Evolutionary conservation across 225 moss, liverwort and hornwort genomes (phyloP).

Genomic region (Pleurozium schreberi): DNA sequence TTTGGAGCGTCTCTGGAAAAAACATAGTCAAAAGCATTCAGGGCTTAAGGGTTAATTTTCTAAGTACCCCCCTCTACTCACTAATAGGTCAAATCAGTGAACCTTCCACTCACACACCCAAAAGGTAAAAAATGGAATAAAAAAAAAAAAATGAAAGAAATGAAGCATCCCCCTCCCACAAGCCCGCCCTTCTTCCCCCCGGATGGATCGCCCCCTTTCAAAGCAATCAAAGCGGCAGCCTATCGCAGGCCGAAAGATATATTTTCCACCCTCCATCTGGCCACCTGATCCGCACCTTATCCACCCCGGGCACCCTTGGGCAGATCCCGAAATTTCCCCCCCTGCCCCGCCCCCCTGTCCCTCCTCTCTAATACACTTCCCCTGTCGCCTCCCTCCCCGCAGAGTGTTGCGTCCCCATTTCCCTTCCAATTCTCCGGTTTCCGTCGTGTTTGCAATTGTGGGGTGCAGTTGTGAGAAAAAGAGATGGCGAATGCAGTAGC

Average conservation of each 20-base stretch:
- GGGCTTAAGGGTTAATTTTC: no score
- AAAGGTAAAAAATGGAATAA: no score
- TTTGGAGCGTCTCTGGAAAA: no score
- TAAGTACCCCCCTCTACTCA: no score
- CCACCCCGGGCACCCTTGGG: neutral
- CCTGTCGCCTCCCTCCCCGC: neutral
- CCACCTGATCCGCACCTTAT: slow-evolving; percentile 31
- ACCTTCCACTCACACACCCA: no score
- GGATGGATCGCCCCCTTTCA: neutral
- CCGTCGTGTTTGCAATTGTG: neutral
- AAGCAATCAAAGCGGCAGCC: neutral
- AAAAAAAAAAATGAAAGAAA: no score
- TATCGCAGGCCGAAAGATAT: neutral
- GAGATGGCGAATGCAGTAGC: slow-evolving; percentile 31
- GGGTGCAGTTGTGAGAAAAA: neutral
- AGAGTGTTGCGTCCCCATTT: neutral
- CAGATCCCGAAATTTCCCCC: neutral
- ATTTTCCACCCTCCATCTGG: slow-evolving; percentile 10
- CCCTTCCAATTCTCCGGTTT: neutral
- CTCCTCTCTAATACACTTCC: neutral
- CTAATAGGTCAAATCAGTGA: no score
- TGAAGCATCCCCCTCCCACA: neutral
- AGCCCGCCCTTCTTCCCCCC: neutral
- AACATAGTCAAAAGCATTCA: no score
- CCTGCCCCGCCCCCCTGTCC: neutral